Base-by-base conservation (phyloP, 768 basidiomycete genomes). In the Tephrocybe rancida region DNA sequence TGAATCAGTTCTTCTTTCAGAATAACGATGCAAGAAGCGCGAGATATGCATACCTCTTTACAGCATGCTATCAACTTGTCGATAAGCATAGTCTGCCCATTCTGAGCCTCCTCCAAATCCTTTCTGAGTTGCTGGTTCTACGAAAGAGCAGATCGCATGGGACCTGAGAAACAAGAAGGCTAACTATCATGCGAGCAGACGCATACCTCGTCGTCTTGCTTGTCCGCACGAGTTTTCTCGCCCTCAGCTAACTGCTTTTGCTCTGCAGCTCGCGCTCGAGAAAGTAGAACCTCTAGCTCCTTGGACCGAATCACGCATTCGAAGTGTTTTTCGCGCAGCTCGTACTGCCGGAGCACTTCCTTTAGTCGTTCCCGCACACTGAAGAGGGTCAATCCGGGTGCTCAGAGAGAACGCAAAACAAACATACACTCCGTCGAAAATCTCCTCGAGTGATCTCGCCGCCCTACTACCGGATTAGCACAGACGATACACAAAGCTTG, bases 251-350 rank as follows among this genome's bases (percentile, higher is more conserved):
- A 75, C 61, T 92, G 88, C 68, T 88, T 89, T 67, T 92, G 90
- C 63, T 94, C 92, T 9, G 92, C 90, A 22, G 90, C 87, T 67
- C 92, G 86, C 38, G 92, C 92, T 27, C 91, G 84, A 44, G 92
- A 92, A 14, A 95, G 77, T 18, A 95, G 72, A 14, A 95, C 89
- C 66, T 95, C 92, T 21, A 95, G 80, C 69, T 95, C 92, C 70
- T 95, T 95, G 38, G 92, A 94, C 37, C 92, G 88, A 51, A 95
- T 87, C 25, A 95, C 88, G 58, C 90, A 92, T 72, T 94, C 92
- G 61, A 94, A 95, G 75, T 95, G 92, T 66, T 85, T 86, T 73
- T 95, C 92, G 55, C 92, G 87, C 51, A 93, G 83, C 64, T 95
- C 88, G 65, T 95, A 95, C 65, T 93, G 92, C 22, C 86, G 84